These are phyloP conservation scores for Amborella trichopoda DNA, from an alignment of 164 flowering plant genomes.

Conservation along the genomic window DNA sequence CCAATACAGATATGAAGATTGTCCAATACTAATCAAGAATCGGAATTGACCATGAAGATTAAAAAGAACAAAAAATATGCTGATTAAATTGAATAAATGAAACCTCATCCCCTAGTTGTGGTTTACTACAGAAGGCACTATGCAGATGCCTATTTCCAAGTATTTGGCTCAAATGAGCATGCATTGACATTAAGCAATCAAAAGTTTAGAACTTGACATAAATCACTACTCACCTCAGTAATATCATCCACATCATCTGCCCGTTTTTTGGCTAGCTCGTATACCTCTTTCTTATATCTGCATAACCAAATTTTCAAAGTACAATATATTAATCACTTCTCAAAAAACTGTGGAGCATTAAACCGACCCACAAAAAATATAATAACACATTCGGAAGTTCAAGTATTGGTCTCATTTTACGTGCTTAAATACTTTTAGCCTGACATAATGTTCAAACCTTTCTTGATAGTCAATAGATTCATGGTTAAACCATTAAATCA, in stretches of 20 bases:
- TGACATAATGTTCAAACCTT: background rate
- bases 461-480: background rate
- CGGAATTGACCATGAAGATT: too few relatives aligned
- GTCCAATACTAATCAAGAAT: too few relatives aligned
- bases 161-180: too few relatives aligned
- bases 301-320: conserved; percentile 4
- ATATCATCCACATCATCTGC: conserved; percentile 48
- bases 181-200: too few relatives aligned
- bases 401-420: background rate
- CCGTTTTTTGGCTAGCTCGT: conserved; percentile 66
- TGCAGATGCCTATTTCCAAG: too few relatives aligned
- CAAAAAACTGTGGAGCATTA: background rate
- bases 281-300: conserved; percentile 76
- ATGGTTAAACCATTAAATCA: background rate
- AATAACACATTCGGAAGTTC: background rate
- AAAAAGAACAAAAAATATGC: too few relatives aligned
- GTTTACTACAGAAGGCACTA: too few relatives aligned
- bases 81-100: too few relatives aligned
- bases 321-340: background rate
- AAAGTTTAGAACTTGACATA: too few relatives aligned
- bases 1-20: too few relatives aligned
- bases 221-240: conserved; percentile 53
- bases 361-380: background rate
- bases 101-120: too few relatives aligned
- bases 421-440: background rate